Percentiles rank a stretch among this genome's conserved stretches.
Evolutionary conservation across 352 stramenopile genomes (phyloP).

Genomic region (Pseudoperonospora humuli): DNA sequence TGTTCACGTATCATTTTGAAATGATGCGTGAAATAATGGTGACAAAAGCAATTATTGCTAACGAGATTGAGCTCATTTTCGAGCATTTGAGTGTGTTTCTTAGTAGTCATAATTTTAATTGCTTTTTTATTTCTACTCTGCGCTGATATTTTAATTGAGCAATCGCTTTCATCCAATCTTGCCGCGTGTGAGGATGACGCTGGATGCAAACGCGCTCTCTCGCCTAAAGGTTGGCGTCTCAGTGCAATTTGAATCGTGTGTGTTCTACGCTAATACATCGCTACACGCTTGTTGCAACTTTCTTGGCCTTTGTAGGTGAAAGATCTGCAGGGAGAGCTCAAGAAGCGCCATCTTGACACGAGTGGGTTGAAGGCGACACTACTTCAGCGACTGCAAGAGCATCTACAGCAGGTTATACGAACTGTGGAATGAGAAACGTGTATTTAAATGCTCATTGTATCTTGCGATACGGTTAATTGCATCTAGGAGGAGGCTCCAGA

Average conservation of each 20-base stretch:
- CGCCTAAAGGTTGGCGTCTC: constrained; percentile 16
- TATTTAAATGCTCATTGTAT: background rate
- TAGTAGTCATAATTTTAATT: no score
- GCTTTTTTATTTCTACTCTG: no score
- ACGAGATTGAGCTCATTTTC: no score
- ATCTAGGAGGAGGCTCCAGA: constrained; percentile 2
- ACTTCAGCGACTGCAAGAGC: constrained; percentile 26
- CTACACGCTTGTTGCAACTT: background rate
- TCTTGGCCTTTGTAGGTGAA: constrained; percentile 33
- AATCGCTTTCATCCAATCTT: background rate
- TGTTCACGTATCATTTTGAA: no score
- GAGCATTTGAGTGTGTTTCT: no score
- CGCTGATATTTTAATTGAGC: no score
- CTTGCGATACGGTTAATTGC: background rate
- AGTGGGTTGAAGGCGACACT: constrained; percentile 37
- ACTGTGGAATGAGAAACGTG: background rate
- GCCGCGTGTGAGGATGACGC: constrained; percentile 7
- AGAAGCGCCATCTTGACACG: constrained; percentile 32
- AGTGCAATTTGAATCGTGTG: background rate
- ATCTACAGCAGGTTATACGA: constrained; percentile 21
- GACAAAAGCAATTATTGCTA: no score
- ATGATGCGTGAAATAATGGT: no score
- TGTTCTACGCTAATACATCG: background rate
- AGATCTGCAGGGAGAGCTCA: constrained; percentile 39
- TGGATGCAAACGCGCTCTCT: constrained; percentile 11